Evolutionary conservation across 164 flowering plant species (phyloP), one percentile per base, ranked within the genome.

Genomic region (Cinnamomum chago): DNA sequence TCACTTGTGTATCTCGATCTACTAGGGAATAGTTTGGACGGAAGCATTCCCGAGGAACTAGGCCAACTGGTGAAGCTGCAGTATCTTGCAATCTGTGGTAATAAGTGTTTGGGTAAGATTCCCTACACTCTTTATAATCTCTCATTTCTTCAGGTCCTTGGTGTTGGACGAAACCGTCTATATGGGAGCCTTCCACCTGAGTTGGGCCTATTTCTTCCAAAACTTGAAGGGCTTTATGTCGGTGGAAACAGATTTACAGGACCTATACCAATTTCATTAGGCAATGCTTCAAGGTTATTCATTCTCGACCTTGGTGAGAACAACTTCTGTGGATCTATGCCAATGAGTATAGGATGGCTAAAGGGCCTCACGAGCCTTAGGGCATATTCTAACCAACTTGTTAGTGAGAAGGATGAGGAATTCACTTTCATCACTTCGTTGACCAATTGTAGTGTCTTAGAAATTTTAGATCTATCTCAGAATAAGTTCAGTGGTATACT

Each of bases 1-100:
- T 89, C 58, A 81, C 92, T 12, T 73, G 80, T 74, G 85, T 84
- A 71, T 78, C 79, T 76, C 83, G 78, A 74, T 79, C 79, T 30
- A 30, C 0, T 30, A 3, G 5, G 0, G 0, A 30, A 30, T 30
- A 30, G 78, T 58, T 58, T 58, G 18, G 18, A 58, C 5, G 62
- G 62, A 58, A 58, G 5, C 62, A 18, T 58, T 58, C 62, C 62
- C 18, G 22, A 58, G 5, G 62, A 14, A n/a, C 18, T 58, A 13
- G 62, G 22, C 18, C 62, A n/a, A n/a, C 17, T 18, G 2, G 62
- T 58, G 62, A 58, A 58, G 22, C n/a, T 58, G 7, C 3, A 58
- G 2, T 2, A 13, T 58, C 18, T 18, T 58, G 3, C 3, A 5
- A 18, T 58, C 62, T 0, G 5, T 58, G 0, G 0, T 5, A 58